These are phyloP conservation scores for Fraxinus excelsior DNA, from an alignment of 257 asterid species.

Conservation along the genomic window DNA sequence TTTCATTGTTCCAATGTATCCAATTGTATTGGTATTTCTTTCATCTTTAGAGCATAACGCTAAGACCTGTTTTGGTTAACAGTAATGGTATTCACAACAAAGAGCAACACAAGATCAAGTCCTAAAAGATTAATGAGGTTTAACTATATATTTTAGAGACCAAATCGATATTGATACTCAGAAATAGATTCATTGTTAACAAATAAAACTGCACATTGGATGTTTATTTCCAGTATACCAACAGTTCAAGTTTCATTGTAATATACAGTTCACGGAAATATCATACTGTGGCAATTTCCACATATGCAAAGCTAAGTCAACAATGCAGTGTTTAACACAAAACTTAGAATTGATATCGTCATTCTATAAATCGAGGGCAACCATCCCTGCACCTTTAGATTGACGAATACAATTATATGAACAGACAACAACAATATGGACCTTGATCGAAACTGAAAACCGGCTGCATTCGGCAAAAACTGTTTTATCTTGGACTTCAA, in stretches of 20 bases:
- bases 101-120: too few relatives aligned
- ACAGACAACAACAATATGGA: not conserved
- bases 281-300: not conserved
- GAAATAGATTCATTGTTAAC: too few relatives aligned
- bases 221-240: too few relatives aligned
- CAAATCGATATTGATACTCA: too few relatives aligned
- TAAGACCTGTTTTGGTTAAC: too few relatives aligned
- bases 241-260: not conserved
- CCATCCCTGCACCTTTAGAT: not conserved
- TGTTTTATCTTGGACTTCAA: slow-evolving; percentile 13
- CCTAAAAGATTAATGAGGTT: too few relatives aligned
- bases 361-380: not conserved
- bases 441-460: not conserved
- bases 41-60: too few relatives aligned
- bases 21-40: too few relatives aligned
- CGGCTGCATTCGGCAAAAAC: slow-evolving; percentile 28
- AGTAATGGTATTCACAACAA: too few relatives aligned
- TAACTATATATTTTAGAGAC: too few relatives aligned
- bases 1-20: too few relatives aligned
- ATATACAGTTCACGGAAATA: not conserved
- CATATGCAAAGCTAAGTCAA: not conserved
- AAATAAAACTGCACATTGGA: too few relatives aligned
- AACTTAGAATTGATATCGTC: not conserved
- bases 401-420: not conserved
- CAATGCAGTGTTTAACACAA: not conserved